These are phyloP conservation scores for Capsella rubella DNA, from an alignment of 441 rosid genomes.

Conservation along the genomic window DNA sequence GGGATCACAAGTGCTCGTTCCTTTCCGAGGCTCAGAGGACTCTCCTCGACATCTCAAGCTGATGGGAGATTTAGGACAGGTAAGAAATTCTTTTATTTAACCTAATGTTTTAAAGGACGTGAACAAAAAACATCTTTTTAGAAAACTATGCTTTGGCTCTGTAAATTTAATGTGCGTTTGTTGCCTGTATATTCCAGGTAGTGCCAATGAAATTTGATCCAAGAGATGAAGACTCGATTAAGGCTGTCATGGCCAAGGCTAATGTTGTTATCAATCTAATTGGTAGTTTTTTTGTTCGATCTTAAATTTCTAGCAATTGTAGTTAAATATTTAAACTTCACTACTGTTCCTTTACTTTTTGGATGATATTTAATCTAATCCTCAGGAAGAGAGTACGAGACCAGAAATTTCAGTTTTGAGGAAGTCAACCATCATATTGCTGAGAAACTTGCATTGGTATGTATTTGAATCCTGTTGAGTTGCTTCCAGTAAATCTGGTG, in stretches of 20 bases:
- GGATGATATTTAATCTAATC: slow-evolving; percentile 27
- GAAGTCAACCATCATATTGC: slow-evolving; percentile 89
- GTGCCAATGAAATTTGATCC: slow-evolving; percentile 95
- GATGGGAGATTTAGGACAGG: slow-evolving; percentile 99
- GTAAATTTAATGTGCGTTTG: slow-evolving; percentile 4
- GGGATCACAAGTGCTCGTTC: slow-evolving; percentile 99
- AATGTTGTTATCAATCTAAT: slow-evolving; percentile 97
- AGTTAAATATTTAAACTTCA: not conserved
- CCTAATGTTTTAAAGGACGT: not conserved
- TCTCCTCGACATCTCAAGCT: slow-evolving; percentile 88
- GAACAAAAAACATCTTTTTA: not conserved
- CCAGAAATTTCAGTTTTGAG: slow-evolving; percentile 96
- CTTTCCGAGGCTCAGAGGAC: slow-evolving; percentile 98
- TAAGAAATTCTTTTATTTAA: slow-evolving; percentile 38
- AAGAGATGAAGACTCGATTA: slow-evolving; percentile 89
- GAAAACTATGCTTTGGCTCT: not conserved
- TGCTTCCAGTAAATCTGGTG: slow-evolving; percentile 14
- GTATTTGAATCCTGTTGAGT: slow-evolving; percentile 33
- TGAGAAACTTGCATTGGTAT: slow-evolving; percentile 83
- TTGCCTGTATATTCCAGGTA: slow-evolving; percentile 58
- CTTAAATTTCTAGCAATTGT: not conserved
- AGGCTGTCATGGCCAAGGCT: slow-evolving; percentile 99
- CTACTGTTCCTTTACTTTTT: not conserved
- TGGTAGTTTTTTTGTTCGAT: slow-evolving; percentile 53
- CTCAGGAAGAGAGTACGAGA: slow-evolving; percentile 88